Base-by-base conservation (phyloP, 2,329 filamentous ascomycete species). In the Chalaropsis ovoidea region DNA sequence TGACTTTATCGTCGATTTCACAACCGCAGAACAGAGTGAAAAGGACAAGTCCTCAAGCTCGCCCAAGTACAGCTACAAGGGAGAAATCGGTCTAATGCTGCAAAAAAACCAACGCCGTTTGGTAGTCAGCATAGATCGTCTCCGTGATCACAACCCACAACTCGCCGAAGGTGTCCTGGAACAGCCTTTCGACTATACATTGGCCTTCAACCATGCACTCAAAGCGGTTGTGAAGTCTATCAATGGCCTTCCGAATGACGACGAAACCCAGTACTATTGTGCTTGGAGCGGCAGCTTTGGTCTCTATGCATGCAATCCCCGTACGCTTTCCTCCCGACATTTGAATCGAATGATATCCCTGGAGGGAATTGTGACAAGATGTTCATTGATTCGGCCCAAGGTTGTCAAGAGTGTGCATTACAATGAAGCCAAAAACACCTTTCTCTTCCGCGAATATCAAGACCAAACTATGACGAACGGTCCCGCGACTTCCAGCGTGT, bases 401-500 rank as follows among this genome's bases (percentile, higher is more conserved):
- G 86, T 99, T n/a, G 87, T 97, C 68, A 95, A 95, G 78, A 97
- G 94, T 76, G 92, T 99, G 64, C 94, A 99, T 75, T 97, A 92
- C 77, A 95, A 90, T 72, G 92, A 96, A 76, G 84, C 78, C 69
- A 91, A 90, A 75, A 83, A 90, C 69, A 88, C 87, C 49, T 99
- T 97, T 70, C 86, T 93, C 72, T 91, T 89, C 72, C 84, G 91
- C 69, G 90, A 94, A 74, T 99, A 99, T 75, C 84, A 87, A 70
- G 94, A 99, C 75, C 93, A 97, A 78, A 99, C 94, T 1, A 99
- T 97, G 93, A 93, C 89, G 64, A 94, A 88, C 72, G 91, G 90
- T 22, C 86, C 89, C 41, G 90, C 90, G 13, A 96, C 89, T 69
- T 87, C 90, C 54, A 95, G 90, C 71, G 90, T 96, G 10, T 97